Evolutionary conservation across 2,329 filamentous ascomycete species (phyloP).

Genomic region (Claviceps pusilla): DNA sequence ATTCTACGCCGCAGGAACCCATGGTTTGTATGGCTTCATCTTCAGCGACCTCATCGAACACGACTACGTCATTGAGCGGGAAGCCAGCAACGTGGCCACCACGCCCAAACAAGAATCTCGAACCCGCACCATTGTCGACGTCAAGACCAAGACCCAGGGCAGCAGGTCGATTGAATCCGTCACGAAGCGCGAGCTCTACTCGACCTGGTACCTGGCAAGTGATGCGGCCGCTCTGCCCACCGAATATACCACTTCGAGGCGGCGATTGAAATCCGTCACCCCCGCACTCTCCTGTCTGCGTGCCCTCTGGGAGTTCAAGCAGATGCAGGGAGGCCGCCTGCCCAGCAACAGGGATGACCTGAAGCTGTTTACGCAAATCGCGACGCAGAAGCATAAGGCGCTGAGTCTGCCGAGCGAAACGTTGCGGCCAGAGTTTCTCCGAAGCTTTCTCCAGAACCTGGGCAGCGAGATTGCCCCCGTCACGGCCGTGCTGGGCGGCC

Average conservation of each 20-base stretch:
- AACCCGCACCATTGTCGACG: conserved; percentile 60
- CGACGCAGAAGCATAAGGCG: conserved; percentile 62
- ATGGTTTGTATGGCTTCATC: conserved; percentile 88
- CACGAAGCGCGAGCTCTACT: conserved; percentile 82
- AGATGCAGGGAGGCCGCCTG: conserved; percentile 35
- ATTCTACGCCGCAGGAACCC: conserved; percentile 77
- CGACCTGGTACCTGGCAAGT: conserved; percentile 70
- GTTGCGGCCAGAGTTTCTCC: conserved; percentile 55
- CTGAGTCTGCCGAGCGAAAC: conserved; percentile 55
- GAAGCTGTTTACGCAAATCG: conserved; percentile 59
- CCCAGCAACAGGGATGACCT: conserved; percentile 52
- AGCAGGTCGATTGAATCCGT: conserved; percentile 65
- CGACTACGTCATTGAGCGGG: conserved; percentile 75
- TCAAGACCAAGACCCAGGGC: conserved; percentile 55
- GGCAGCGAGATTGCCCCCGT: conserved; percentile 75
- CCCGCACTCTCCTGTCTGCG: conserved; percentile 74
- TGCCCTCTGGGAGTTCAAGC: conserved; percentile 71
- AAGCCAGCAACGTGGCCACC: conserved; percentile 62
- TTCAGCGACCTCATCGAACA: conserved; percentile 88
- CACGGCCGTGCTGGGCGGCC: conserved; percentile 74
- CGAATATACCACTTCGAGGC: conserved; percentile 51
- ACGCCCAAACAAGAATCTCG: conserved; percentile 54
- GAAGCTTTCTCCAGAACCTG: conserved; percentile 75
- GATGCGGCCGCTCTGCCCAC: conserved; percentile 57
- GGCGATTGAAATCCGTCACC: conserved; percentile 61